These are phyloP conservation scores for Brassica hybrid DNA, from an alignment of 441 rosid genomes.

Conservation along the genomic window DNA sequence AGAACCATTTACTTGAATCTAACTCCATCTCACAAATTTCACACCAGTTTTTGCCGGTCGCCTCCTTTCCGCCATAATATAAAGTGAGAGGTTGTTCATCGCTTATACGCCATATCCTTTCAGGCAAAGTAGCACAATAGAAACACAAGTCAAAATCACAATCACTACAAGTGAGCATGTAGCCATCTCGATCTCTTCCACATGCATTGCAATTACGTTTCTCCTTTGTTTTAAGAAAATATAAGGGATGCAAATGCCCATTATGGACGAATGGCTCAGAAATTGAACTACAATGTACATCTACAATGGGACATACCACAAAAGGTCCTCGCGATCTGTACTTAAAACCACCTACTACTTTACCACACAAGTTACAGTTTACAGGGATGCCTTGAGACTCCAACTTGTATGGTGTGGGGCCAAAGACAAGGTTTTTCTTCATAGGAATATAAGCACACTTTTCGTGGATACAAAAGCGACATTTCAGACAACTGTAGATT, in stretches of 20 bases:
- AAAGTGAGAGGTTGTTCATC: slow-evolving; percentile 31
- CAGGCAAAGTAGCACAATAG: not conserved
- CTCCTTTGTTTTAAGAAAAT: not conserved
- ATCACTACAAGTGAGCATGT: not conserved
- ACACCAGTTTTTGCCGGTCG: slow-evolving; percentile 16
- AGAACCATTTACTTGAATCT: slow-evolving; percentile 18
- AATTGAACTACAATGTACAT: not conserved
- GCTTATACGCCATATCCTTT: not conserved
- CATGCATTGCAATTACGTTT: not conserved
- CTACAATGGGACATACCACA: not conserved
- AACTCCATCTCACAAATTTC: slow-evolving; percentile 19
- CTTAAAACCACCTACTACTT: slow-evolving; percentile 4
- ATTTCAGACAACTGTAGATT: not conserved
- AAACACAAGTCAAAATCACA: slow-evolving; percentile 13
- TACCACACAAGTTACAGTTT: not conserved
- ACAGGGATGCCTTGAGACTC: too few species aligned
- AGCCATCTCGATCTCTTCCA: fast-evolving
- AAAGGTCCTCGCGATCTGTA: not conserved
- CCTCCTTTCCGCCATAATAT: not conserved
- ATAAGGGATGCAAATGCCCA: slow-evolving; percentile 21
- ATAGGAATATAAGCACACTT: slow-evolving; percentile 27
- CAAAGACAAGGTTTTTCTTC: not conserved
- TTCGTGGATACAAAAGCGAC: slow-evolving; percentile 31
- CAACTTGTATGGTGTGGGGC: not conserved
- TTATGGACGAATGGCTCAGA: not conserved